Evolutionary conservation across 1,139 yeast genomes (phyloP), one percentile per base, ranked within the genome.

Genomic region (Magnusiomyces tetraspermus): DNA sequence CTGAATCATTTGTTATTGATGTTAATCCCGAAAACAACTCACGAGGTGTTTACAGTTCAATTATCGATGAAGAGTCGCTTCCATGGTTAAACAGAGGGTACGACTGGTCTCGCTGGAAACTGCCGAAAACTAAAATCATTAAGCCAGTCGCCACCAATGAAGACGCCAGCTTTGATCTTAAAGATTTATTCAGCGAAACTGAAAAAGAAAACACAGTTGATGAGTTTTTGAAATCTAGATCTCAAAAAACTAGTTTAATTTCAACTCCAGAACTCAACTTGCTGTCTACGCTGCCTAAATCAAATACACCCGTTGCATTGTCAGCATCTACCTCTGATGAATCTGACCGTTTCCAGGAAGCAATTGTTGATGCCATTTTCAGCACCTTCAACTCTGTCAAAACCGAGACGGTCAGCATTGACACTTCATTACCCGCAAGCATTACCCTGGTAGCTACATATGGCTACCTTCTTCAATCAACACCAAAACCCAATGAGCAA

Each of bases 361-460:
- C 52, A 3, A 51, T 51, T 45, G 24, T 53, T 11, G 37, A 50
- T n/a, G 42, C 51, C 6, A 36, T 53, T 1, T n/a, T 53, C 8
- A 36, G 47, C 19, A 49, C 50, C n/a, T 53, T 40, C 45, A 49
- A 48, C n/a, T 43, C 51, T 15, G 41, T 5, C 4, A 37, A 44
- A 3, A 26, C 38, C n/a, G 46, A 36, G 19, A 19, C 42, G 8
- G 3, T 21, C 5, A 26, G n/a, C 6, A 13, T 23, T 10, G 15
- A 13, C 22, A 21, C 23, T 17, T 21, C 43, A 17, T 23, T 42
- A 15, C 46, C 44, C 26, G 31, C 53, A 10, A 49, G 42, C 11
- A 53, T 59, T 2, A 64, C 70, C 15, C 51, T 67, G 47, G 64
- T 69, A 1, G 67, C 69, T n/a, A 64, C 71, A 1, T 61, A 66